Conservation (phyloP, 495 filamentous ascomycete genomes). For the Trypethelium eluteriae region DNA sequence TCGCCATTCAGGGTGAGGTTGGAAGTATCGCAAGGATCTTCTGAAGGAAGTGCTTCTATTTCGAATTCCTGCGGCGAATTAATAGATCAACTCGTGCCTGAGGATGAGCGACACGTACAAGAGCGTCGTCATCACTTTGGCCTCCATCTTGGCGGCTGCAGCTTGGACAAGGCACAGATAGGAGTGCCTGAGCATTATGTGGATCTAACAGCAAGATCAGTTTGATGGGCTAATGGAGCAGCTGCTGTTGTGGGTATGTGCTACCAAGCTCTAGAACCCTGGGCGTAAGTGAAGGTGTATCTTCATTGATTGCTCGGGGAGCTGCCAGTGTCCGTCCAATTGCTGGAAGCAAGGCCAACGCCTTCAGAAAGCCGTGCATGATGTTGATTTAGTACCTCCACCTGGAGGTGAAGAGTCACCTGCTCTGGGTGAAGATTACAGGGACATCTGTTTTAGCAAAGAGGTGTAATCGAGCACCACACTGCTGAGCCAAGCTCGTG, state of each 20-base stretch:
- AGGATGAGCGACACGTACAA: conserved; percentile 34
- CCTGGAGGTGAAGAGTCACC: not conserved
- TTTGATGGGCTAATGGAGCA: not conserved
- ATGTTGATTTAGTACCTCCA: not conserved
- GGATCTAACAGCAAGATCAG: conserved; percentile 2
- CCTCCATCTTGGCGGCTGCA: conserved; percentile 23
- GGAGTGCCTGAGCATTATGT: conserved; percentile 23
- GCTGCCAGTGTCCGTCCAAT: conserved; percentile 4
- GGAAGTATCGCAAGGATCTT: conserved; percentile 24
- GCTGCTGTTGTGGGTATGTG: not conserved
- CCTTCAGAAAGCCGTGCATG: not conserved
- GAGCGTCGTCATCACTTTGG: conserved; percentile 32
- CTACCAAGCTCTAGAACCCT: conserved; percentile 7
- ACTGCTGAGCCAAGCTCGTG: not conserved
- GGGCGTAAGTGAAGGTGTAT: not conserved
- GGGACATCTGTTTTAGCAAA: too few relatives aligned
- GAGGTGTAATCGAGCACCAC: not conserved
- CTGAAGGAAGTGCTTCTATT: conserved; percentile 23
- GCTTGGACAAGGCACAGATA: conserved; percentile 28
- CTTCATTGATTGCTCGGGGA: not conserved
- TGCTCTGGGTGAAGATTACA: not conserved
- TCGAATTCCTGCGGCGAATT: conserved; percentile 28
- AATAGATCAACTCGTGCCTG: conserved; percentile 15
- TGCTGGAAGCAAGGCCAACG: not conserved
- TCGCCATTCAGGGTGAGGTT: conserved; percentile 29